These are phyloP conservation scores for Ganoderma leucocontextum DNA, from an alignment of 1,284 basidiomycete genomes.

Conservation along the genomic window DNA sequence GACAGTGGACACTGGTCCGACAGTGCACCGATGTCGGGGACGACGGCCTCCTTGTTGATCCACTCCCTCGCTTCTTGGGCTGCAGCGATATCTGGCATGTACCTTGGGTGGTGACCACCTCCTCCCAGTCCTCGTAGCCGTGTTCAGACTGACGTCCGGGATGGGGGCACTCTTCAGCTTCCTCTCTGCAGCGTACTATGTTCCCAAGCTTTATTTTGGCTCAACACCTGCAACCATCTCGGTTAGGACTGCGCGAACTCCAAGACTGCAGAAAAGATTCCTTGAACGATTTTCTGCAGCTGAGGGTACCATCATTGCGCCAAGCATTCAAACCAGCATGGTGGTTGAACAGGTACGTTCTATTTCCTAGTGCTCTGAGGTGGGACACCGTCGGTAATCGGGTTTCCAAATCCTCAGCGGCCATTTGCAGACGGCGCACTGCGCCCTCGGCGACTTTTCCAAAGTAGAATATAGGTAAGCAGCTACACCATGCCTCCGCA, in stretches of 20 bases:
- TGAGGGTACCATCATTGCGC: constrained; percentile 65
- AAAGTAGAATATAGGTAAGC: constrained; percentile 73
- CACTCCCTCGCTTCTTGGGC: too few species aligned
- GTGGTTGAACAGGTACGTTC: constrained; percentile 73
- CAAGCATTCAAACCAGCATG: constrained; percentile 64
- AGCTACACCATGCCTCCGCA: constrained; percentile 5
- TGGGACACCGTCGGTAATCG: too few species aligned
- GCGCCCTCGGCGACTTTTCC: constrained; percentile 76
- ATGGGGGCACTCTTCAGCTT: constrained; percentile 45
- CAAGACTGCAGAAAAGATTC: constrained; percentile 44
- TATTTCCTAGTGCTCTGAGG: too few species aligned
- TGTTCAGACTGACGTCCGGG: background rate
- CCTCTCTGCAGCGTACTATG: constrained; percentile 32
- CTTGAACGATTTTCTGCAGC: constrained; percentile 62
- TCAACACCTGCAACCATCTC: constrained; percentile 48
- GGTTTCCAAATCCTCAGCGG: too few species aligned
- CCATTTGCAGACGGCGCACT: constrained; percentile 78
- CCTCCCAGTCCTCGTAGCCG: too few species aligned
- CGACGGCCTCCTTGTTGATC: too few species aligned
- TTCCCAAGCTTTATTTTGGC: constrained; percentile 47
- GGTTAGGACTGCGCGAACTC: constrained; percentile 47
- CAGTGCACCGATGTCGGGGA: constrained; percentile 10
- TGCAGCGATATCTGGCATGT: too few species aligned
- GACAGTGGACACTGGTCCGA: too few species aligned
- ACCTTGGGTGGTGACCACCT: too few species aligned